These are phyloP conservation scores for Cryptosporidium viatorum DNA, from an alignment of 169 alveolate genomes.

Conservation along the genomic window DNA sequence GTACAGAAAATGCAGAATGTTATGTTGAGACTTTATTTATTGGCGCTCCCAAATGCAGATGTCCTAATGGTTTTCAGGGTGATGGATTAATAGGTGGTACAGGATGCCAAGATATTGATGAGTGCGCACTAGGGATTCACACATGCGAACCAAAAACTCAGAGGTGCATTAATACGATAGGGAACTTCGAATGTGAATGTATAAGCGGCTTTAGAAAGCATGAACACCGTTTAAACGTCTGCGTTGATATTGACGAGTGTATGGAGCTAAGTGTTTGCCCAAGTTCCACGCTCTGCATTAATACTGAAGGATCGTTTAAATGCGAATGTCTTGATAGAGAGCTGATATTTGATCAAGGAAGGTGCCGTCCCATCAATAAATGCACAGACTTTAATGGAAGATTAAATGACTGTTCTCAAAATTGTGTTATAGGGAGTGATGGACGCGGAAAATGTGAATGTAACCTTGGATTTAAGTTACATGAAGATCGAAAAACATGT, in stretches of 20 bases:
- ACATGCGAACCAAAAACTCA: conserved; percentile 75
- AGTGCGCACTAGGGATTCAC: conserved; percentile 74
- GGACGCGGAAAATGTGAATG: conserved; percentile 79
- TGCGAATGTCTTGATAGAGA: conserved; percentile 78
- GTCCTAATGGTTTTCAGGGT: conserved; percentile 78
- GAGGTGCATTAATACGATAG: conserved; percentile 76
- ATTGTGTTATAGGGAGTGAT: conserved; percentile 71
- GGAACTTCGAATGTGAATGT: conserved; percentile 78
- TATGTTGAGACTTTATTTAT: conserved; percentile 71
- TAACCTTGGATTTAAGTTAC: conserved; percentile 72
- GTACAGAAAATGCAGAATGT: conserved; percentile 67
- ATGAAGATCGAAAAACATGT: conserved; percentile 77
- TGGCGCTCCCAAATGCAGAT: conserved; percentile 78
- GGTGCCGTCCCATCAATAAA: conserved; percentile 78
- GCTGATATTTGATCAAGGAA: conserved; percentile 75
- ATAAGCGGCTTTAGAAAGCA: conserved; percentile 68
- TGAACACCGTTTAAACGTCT: conserved; percentile 74
- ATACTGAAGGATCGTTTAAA: conserved; percentile 77
- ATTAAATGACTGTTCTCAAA: conserved; percentile 78
- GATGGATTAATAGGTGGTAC: conserved; percentile 77
- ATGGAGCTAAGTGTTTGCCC: conserved; percentile 76
- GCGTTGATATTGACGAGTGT: conserved; percentile 81
- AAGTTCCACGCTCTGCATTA: conserved; percentile 74
- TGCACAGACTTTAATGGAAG: conserved; percentile 78
- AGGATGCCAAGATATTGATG: conserved; percentile 79